Conservation (phyloP, 257 asterid species). For the Nicotiana attenuata region DNA sequence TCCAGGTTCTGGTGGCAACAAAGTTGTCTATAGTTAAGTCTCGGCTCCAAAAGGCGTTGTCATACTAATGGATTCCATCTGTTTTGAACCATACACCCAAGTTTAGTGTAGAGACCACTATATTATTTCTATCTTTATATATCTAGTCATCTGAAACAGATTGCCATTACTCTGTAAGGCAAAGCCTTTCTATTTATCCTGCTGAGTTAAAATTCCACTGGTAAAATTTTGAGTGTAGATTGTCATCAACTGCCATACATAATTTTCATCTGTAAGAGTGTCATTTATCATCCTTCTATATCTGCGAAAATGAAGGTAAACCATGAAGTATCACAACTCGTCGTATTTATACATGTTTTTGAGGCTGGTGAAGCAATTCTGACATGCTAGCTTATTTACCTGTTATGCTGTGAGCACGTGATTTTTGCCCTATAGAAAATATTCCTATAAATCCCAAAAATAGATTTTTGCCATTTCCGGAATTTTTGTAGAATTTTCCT, state of each 20-base stretch:
- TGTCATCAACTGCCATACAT: neutral
- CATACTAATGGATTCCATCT: neutral
- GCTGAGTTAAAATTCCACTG: neutral
- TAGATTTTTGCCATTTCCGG: too few relatives aligned
- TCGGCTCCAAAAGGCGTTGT: neutral
- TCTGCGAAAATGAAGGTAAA: neutral
- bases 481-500: too few relatives aligned
- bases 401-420: neutral
- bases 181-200: constrained; percentile 17
- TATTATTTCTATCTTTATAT: neutral
- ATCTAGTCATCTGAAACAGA: neutral
- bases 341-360: neutral
- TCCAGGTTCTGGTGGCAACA: neutral
- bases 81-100: constrained; percentile 5
- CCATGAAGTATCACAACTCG: neutral
- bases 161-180: constrained; percentile 2
- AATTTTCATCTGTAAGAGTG: neutral
- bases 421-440: too few relatives aligned
- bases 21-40: neutral
- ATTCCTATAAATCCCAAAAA: too few relatives aligned
- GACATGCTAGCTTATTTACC: neutral
- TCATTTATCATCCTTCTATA: neutral
- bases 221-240: neutral
- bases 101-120: neutral
- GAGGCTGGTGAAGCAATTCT: neutral